Evolutionary conservation across 1,284 basidiomycete species (phyloP), one percentile per base, ranked within the genome.

Genomic region (Xerocomus minutiporus): DNA sequence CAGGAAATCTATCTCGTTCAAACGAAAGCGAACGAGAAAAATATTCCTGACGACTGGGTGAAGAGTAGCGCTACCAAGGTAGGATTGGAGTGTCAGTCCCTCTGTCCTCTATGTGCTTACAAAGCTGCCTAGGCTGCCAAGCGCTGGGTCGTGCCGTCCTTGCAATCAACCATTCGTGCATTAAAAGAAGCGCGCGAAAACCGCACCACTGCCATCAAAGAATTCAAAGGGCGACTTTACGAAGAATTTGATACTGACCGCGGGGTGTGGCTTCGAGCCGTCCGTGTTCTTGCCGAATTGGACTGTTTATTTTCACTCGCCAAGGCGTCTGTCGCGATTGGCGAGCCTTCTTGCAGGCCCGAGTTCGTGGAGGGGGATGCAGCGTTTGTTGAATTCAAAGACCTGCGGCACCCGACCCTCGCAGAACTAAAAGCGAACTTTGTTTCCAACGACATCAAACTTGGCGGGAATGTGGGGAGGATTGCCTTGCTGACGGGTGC

Each of bases 231-330:
- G 56, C 80, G 84, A n/a, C 73, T 97, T 2, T 91, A 84, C 62
- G 80, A 75, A 11, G 91, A 94, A 71, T 98, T 97, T 66, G 92
- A 95, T 65, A 76, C 81, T 7, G 92, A 97, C 62, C 82, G 92
- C 34, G 76, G 80, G 15, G 72, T 85, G 15, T 94, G 90, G 92
- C 73, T 91, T 54, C 83, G 86, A 25, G 82, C 85, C 15, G 78
- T 93, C 53, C 81, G 88, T 56, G 83, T 91, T 43, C 75, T 92
- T 59, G 82, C 94, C 48, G 85, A 97, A 72, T 75, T 99, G 25
- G 97, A 99, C 70, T 99, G 97, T 69, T 75, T 99, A 31, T 83
- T 97, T 64, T 94, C 92, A 61, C 75, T 99, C 46, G 90, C 96
- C 7, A 95, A 94, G 70, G 82, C 94, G 0, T 97, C 95, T 1